phyloP scores from a whole-genome alignment of 495 filamentous ascomycete genomes.

The Antarctomyces pellizariae region DNA sequence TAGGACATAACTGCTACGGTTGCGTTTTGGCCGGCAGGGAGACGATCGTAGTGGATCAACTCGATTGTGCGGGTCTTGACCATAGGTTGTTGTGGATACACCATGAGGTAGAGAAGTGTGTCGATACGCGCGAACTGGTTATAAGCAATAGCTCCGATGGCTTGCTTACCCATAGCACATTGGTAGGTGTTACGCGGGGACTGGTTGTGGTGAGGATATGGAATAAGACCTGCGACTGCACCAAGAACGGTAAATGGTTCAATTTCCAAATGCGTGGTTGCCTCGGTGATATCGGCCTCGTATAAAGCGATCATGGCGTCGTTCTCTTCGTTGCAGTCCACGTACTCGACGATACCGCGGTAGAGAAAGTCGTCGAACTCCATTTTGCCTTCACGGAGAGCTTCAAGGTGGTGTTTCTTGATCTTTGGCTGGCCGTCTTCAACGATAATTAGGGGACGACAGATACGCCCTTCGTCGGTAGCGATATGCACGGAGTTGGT shows the following conservation, averaged over 20 bases:
- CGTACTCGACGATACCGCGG: conserved; percentile 76
- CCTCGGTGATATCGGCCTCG: conserved; percentile 53
- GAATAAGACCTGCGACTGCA: conserved; percentile 91
- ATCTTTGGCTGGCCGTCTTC: conserved; percentile 65
- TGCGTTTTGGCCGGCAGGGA: conserved; percentile 89
- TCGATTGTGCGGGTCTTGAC: conserved; percentile 94
- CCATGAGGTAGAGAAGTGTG: conserved; percentile 83
- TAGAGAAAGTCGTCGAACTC: conserved; percentile 84
- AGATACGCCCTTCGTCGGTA: conserved; percentile 90
- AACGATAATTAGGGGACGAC: conserved; percentile 82
- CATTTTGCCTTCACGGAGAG: conserved; percentile 55
- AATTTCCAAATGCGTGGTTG: conserved; percentile 86
- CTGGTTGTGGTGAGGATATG: conserved; percentile 98
- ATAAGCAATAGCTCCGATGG: conserved; percentile 88
- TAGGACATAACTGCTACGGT: conserved; percentile 98
- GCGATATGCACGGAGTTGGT: conserved; percentile 83
- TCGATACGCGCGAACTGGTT: conserved; percentile 95
- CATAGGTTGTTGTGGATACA: conserved; percentile 95
- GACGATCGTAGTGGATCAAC: conserved; percentile 88
- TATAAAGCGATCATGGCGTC: conserved; percentile 80
- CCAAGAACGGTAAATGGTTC: conserved; percentile 94
- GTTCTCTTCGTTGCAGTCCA: conserved; percentile 97
- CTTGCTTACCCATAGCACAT: conserved; percentile 99
- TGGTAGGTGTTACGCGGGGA: conserved; percentile 98
- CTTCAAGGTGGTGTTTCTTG: conserved; percentile 45